A percentile compares a stretch with the other conserved stretches of the same genome.
Conservation (phyloP, 176 grass and related monocot genomes). For the Carex littledalei region DNA sequence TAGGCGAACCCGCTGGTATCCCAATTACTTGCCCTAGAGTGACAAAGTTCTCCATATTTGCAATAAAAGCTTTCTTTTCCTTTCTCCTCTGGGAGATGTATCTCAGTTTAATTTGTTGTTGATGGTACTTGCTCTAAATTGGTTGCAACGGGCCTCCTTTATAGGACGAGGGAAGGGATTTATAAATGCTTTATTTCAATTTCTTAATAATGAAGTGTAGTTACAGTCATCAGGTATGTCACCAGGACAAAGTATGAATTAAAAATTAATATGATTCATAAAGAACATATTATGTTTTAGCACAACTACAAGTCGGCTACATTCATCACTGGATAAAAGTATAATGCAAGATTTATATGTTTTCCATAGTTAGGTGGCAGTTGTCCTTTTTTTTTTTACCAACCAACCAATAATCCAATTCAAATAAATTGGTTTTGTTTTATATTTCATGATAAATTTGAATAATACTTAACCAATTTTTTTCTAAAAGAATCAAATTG, state of each 20-base stretch:
- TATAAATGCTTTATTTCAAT: neutral
- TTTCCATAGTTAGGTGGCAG: neutral
- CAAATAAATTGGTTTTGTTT: neutral
- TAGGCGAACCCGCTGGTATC: conserved; percentile 39
- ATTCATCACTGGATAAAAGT: neutral
- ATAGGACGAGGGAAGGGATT: neutral
- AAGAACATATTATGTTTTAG: neutral
- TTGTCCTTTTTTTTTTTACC: neutral
- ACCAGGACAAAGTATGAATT: neutral
- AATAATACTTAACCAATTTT: neutral
- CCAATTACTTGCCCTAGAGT: conserved; percentile 43
- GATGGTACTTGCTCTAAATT: neutral
- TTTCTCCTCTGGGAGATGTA: neutral
- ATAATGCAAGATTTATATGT: neutral
- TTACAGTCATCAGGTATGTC: conserved; percentile 7
- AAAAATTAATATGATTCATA: neutral
- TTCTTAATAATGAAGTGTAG: neutral
- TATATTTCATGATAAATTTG: neutral
- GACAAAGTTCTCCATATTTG: neutral
- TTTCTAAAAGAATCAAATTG: too few species aligned
- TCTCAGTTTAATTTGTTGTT: neutral
- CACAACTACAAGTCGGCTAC: too few species aligned
- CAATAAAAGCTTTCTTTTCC: conserved; percentile 23
- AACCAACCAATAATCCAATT: neutral
- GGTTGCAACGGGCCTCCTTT: neutral